Evolutionary conservation across 1,284 basidiomycete species (phyloP).

Genomic region (Boletellus dicymbophilus): DNA sequence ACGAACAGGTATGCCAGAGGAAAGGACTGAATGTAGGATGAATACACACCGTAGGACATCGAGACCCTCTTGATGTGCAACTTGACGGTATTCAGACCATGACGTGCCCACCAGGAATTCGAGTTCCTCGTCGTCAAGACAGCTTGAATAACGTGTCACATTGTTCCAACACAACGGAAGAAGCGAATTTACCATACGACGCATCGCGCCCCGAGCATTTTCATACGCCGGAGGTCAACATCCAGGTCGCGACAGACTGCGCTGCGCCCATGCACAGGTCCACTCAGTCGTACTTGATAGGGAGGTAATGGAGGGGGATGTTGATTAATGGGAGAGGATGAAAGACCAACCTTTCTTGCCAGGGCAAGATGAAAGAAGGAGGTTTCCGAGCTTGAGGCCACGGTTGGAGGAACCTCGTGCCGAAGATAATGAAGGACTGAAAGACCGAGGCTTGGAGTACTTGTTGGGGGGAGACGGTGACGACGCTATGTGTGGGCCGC

Average conservation of each 20-base stretch:
- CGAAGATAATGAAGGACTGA: slow-evolving; percentile 5
- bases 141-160: slow-evolving; percentile 44
- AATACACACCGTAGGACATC: slow-evolving; percentile 72
- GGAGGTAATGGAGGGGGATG: not conserved
- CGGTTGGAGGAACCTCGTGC: not conserved
- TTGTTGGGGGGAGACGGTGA: slow-evolving; percentile 22
- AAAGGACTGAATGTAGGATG: not conserved
- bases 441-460: slow-evolving; percentile 11
- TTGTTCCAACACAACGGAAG: not conserved
- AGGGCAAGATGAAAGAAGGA: slow-evolving; percentile 91
- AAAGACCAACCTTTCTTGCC: slow-evolving; percentile 80
- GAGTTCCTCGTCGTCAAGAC: slow-evolving; percentile 87
- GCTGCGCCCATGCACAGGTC: slow-evolving; percentile 79
- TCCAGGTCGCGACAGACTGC: slow-evolving; percentile 85
- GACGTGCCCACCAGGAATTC: slow-evolving; percentile 76
- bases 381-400: slow-evolving; percentile 70
- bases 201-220: slow-evolving; percentile 74
- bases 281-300: slow-evolving; percentile 73
- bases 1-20: slow-evolving; percentile 3
- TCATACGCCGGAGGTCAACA: slow-evolving; percentile 79
- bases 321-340: not conserved
- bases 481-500: slow-evolving; percentile 19
- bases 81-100: slow-evolving; percentile 75
- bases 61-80: slow-evolving; percentile 67
- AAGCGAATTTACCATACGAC: slow-evolving; percentile 68